Evolutionary conservation across 1,284 basidiomycete genomes (phyloP), one percentile per base, ranked within the genome.

Genomic region (Golubevia sp.): DNA sequence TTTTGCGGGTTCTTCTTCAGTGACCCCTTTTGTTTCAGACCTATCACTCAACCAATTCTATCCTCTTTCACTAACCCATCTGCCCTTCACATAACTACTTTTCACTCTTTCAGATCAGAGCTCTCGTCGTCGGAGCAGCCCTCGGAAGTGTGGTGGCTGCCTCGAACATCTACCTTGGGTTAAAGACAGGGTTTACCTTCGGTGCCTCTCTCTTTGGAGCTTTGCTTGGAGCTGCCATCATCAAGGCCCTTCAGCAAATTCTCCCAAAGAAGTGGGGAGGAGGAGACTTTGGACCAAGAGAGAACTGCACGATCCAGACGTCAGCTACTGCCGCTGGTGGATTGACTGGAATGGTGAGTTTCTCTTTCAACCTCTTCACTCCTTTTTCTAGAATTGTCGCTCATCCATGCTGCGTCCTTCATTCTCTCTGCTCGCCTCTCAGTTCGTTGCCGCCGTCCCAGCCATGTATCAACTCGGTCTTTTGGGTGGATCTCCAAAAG

Each of bases 131-230:
- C 55, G 90, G 90, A 61, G 87, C 87, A 70, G 64, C 71, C n/a
- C 85, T 90, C n/a, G 89, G 89, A 34, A 86, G 87, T 26, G 71
- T 90, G 67, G 87, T 89, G 25, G 88, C 88, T 51, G 88, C 89
- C 15, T 88, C 88, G 62, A 90, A 89, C 77, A 87, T 90, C 64
- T 90, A 91, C 79, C 87, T 91, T 44, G 89, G 90, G 55, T 80
- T 91, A 65, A 91, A 91, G 73, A 79, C 78, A n/a, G 78, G 76
- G 56, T 76, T 78, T 72, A 78, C 76, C 49, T 78, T 78, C 27
- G 71, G 62, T 20, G 76, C 73, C 20, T 70, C 72, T 24, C 70
- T 78, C 53, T 78, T 78, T 50, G 76, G 71, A n/a, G 69, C 73
- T 54, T 66, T 78, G 11, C 64, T 78, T 13, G 76, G 76, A 44